phyloP scores from a whole-genome alignment of 371 early-diverging fungal species.

The Haplosporangium sp. region DNA sequence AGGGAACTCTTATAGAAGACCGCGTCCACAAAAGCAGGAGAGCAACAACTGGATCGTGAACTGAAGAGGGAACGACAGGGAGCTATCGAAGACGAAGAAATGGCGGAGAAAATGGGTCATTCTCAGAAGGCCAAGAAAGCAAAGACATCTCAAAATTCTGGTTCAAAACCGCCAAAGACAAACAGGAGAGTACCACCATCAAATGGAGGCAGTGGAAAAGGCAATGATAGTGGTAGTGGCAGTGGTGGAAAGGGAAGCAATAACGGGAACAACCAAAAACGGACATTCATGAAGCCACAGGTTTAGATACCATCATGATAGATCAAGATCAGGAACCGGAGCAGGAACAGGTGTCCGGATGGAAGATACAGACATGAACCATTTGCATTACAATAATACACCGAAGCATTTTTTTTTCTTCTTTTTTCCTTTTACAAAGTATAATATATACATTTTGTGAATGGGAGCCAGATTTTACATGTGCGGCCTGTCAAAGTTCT shows the following conservation, averaged over 20 bases:
- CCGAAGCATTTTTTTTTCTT: too few relatives aligned
- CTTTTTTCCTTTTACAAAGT: too few relatives aligned
- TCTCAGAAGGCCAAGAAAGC: conserved; percentile 22
- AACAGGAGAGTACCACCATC: conserved; percentile 33
- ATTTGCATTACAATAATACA: too few relatives aligned
- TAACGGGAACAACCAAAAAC: not conserved
- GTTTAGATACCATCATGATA: not conserved
- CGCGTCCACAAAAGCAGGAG: conserved; percentile 17
- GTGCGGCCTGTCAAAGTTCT: not conserved
- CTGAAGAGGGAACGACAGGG: conserved; percentile 32
- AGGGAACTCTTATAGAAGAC: conserved; percentile 17
- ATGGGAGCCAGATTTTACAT: not conserved
- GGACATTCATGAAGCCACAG: conserved; percentile 28
- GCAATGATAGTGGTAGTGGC: not conserved
- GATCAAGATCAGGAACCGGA: not conserved
- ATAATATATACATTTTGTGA: not conserved
- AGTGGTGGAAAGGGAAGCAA: not conserved
- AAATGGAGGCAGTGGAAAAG: conserved; percentile 3
- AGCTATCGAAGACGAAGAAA: conserved; percentile 37
- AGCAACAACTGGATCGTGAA: conserved; percentile 48
- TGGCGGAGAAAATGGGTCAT: conserved; percentile 28
- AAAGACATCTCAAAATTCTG: conserved; percentile 10
- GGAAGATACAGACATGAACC: not conserved
- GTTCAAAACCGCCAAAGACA: conserved; percentile 10
- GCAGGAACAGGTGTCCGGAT: not conserved